Conservation (phyloP, 139 green algal genomes). For the Asterochloris sp. region DNA sequence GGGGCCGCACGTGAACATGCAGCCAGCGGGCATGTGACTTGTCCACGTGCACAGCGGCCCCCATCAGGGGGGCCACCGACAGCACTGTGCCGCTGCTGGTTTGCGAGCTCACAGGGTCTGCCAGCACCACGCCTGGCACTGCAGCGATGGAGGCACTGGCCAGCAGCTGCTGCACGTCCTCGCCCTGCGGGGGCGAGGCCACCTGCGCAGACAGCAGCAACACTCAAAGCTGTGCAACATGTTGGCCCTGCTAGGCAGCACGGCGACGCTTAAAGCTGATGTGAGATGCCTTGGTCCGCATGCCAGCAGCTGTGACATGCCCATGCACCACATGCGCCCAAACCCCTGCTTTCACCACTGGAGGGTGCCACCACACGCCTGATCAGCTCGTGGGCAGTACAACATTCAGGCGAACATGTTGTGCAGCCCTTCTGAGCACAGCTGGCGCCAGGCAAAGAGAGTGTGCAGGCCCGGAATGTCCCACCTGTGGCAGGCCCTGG, state of each 20-base stretch:
- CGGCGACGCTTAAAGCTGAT: too few species aligned
- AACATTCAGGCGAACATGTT: too few species aligned
- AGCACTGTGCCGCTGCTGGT: constrained; percentile 59
- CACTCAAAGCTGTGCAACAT: too few species aligned
- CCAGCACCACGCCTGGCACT: constrained; percentile 56
- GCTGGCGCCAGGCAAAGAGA: too few species aligned
- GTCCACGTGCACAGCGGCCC: constrained; percentile 50
- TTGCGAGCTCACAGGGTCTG: constrained; percentile 22
- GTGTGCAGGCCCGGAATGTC: neutral
- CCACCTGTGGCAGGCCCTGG: constrained; percentile 18
- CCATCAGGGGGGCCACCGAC: constrained; percentile 72
- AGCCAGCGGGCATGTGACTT: constrained; percentile 63
- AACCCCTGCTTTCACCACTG: too few species aligned
- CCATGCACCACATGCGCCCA: too few species aligned
- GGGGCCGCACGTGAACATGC: constrained; percentile 75
- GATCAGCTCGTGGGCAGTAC: too few species aligned
- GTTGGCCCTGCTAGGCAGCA: too few species aligned
- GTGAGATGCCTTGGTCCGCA: too few species aligned
- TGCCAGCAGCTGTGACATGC: too few species aligned
- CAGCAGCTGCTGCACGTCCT: neutral
- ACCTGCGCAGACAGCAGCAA: neutral
- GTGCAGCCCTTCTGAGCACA: too few species aligned
- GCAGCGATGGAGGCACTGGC: constrained; percentile 4
- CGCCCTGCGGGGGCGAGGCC: neutral
- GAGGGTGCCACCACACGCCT: too few species aligned